phyloP scores from a whole-genome alignment of 2,329 filamentous ascomycete genomes.

The Paraphaeosphaeria minitans region DNA sequence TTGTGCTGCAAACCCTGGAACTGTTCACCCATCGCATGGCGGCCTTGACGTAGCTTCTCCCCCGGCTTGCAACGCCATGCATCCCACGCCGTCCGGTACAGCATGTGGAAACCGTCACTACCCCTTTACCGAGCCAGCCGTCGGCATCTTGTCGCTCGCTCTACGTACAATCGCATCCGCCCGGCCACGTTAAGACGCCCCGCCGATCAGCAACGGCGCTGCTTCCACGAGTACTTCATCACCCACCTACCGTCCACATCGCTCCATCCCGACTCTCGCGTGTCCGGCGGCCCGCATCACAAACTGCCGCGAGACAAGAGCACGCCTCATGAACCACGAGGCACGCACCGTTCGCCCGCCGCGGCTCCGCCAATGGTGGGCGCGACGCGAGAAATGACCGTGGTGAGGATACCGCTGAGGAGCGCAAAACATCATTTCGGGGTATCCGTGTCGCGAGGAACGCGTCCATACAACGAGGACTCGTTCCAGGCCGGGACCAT shows the following conservation, averaged over 20 bases:
- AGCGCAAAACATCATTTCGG: constrained; percentile 98
- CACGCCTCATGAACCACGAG: constrained; percentile 69
- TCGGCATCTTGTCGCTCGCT: constrained; percentile 28
- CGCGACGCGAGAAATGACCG: constrained; percentile 73
- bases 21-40: constrained; percentile 22
- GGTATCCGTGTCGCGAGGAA: constrained; percentile 76
- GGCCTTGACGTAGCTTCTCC: constrained; percentile 38
- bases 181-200: constrained; percentile 18
- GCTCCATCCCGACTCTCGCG: constrained; percentile 81
- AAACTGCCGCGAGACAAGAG: constrained; percentile 86
- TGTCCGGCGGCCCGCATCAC: constrained; percentile 70
- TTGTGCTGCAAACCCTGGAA: constrained; percentile 16
- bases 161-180: constrained; percentile 19
- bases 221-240: constrained; percentile 96
- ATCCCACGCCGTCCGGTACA: constrained; percentile 38
- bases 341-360: constrained; percentile 40
- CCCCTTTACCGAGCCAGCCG: constrained; percentile 32
- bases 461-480: constrained; percentile 89
- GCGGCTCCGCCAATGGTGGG: constrained; percentile 41
- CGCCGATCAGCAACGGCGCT: constrained; percentile 41
- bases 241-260: constrained; percentile 94
- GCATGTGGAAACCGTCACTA: constrained; percentile 46
- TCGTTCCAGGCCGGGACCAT: constrained; percentile 93
- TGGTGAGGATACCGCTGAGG: constrained; percentile 90
- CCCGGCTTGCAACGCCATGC: constrained; percentile 36